Evolutionary conservation across 2,329 filamentous ascomycete genomes (phyloP).

Genomic region (Dothideomycetes sp.): DNA sequence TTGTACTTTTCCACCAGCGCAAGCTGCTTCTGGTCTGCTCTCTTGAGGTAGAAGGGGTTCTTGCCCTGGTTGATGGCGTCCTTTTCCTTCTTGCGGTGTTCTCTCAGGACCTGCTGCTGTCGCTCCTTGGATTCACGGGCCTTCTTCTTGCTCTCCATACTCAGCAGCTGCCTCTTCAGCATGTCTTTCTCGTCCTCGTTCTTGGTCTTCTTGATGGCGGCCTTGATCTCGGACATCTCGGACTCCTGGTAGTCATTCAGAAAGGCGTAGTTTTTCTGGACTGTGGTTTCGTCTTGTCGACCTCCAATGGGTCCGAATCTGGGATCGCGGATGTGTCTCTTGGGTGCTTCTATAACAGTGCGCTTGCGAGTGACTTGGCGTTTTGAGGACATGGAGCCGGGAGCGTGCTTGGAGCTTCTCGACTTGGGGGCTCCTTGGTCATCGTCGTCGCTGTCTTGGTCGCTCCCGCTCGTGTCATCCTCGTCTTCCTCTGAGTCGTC

Average conservation of each 20-base stretch:
- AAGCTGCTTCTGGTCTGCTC: constrained; percentile 77
- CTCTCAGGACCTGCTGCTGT: constrained; percentile 56
- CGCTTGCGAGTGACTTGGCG: constrained; percentile 72
- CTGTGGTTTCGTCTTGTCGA: constrained; percentile 41
- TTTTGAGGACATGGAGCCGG: constrained; percentile 71
- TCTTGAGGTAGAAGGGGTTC: constrained; percentile 87
- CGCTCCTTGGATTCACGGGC: constrained; percentile 59
- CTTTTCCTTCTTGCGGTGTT: constrained; percentile 75
- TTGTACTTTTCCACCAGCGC: constrained; percentile 69
- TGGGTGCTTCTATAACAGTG: constrained; percentile 53
- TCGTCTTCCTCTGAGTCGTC: constrained; percentile 13
- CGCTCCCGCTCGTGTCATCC: constrained; percentile 9
- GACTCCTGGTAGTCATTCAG: constrained; percentile 72
- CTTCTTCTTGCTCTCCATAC: constrained; percentile 69
- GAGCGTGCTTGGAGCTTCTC: constrained; percentile 76
- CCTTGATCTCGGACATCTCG: constrained; percentile 69
- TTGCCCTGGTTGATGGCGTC: constrained; percentile 79
- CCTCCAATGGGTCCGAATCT: constrained; percentile 61
- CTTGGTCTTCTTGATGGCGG: constrained; percentile 56
- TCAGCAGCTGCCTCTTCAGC: constrained; percentile 62
- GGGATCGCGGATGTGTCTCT: constrained; percentile 61
- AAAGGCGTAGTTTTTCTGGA: constrained; percentile 72
- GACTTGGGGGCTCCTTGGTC: constrained; percentile 27
- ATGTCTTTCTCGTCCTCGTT: constrained; percentile 53
- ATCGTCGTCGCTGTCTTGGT: constrained; percentile 7